Evolutionary conservation across 805 yeast species (phyloP), one percentile per base, ranked within the genome.

Genomic region (Teunomyces pallodes): DNA sequence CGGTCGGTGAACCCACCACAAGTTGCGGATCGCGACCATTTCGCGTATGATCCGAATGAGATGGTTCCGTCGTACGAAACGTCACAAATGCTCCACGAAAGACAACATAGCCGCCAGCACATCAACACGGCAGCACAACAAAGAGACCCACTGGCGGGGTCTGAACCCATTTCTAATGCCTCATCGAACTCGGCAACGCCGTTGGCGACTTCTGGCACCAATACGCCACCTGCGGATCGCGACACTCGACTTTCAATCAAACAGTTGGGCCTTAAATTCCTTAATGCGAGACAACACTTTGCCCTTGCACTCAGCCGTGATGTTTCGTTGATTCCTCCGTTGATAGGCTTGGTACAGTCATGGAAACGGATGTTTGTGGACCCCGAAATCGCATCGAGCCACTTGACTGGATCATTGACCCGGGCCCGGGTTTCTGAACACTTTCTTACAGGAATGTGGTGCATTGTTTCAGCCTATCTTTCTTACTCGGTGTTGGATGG

Each of bases 381-480:
- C 30, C 42, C 17, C 38, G 33, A 36, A 36, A 38, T 26, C 10
- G 41, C 24, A 3, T 27, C 41, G 30, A 29, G 33, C 13, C 43
- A 4, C 29, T 44, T 30, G 29, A 41, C 26, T 7, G 45, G 12
- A 36, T 43, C 36, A 13, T 38, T 24, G 31, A 47, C 20, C 42
- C 42, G 29, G 8, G 38, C 38, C 9, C 29, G 45, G 7, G 36
- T 31, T 9, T 30, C 38, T 10, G 97, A 90, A 61, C 86, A 85
- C 56, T 75, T 90, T 50, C 69, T 90, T 50, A 86, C 96, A 3
- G 91, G 91, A 0, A 64, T 92, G n/a, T 92, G 98, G 98, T 89
- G 97, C 63, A 60, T 87, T 4, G 98, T 92, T 8, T 82, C 96
- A 1, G 90, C 90, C 2, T 90, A 89, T 59, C 72, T 92, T 51